Base-by-base conservation (phyloP, 441 rosid species). In the Oxalis stricta region DNA sequence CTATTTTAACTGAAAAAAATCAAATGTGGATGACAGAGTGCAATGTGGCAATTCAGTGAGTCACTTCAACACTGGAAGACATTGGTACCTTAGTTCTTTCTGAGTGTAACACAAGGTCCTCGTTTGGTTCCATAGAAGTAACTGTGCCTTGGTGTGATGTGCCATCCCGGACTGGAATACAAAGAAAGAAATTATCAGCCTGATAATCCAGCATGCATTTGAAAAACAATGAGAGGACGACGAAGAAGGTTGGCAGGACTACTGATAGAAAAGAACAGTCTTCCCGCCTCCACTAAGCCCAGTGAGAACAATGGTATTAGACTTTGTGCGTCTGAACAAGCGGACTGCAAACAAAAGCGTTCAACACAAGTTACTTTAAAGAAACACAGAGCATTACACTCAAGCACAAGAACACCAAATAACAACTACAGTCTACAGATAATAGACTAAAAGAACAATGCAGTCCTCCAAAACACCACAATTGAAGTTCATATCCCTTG, bases 111-210 rank as follows among this genome's bases (percentile, higher is more conserved):
- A 74, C 47, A 49, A 79, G 82, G 38, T 75, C 88, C 71, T 79
- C 95, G 33, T 82, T 79, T 10, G 91, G 80, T 62, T 84, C 95
- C 95, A 89, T 79, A 10, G 97, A 84, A 10, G 91, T 82, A 21
- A 82, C 88, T 38, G 82, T 73, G 20, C 85, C 94, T 53, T 63
- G 87, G 57, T 84, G 95, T 3, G 77, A 52, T 39, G 85, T 75
- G 43, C 91, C 97, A 73, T 84, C 97, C 33, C 79, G 87, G 42
- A 84, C 97, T 84, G 63, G 43, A 50, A 68, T 36, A 55, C 37
- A 65, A n/a, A n/a, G n/a, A n/a, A n/a, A n/a, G n/a, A n/a, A n/a
- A n/a, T n/a, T n/a, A n/a, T 26, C 1, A 26, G 10, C 31, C 20
- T 26, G 26, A 34, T 48, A 48, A 20, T 29, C 6, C 8, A 38